Conservation (phyloP, 345 rosid species). For the Orychophragmus violaceus region DNA sequence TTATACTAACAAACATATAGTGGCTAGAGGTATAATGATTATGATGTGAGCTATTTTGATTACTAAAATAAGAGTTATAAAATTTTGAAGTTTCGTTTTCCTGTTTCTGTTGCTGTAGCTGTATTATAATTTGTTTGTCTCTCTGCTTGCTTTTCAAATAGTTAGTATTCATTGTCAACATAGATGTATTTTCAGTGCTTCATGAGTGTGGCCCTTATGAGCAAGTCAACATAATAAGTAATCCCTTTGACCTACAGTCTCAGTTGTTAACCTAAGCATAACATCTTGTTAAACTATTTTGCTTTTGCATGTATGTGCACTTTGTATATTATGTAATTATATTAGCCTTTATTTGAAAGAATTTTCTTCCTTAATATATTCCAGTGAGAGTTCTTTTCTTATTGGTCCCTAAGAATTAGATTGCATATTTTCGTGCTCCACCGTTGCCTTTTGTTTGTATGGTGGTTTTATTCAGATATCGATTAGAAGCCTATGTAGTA, state of each 20-base stretch:
- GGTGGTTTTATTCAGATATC: not conserved
- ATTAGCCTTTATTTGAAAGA: not conserved
- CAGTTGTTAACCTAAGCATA: not conserved
- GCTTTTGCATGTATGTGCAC: not conserved
- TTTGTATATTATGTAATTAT: not conserved
- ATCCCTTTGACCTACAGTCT: not conserved
- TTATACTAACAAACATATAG: not conserved
- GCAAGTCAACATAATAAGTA: not conserved
- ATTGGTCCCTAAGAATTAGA: not conserved
- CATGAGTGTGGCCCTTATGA: not conserved
- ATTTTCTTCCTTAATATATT: not conserved
- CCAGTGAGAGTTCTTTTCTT: not conserved
- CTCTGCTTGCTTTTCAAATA: not conserved
- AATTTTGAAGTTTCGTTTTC: not conserved
- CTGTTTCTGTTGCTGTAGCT: not conserved
- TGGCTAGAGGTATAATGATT: not conserved
- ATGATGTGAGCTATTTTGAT: not conserved
- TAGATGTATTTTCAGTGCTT: not conserved
- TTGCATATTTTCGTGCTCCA: slow-evolving; percentile 7
- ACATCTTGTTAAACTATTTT: not conserved
- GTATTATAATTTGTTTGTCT: not conserved
- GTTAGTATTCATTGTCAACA: not conserved
- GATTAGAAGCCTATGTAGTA: not conserved
- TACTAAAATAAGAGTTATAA: not conserved
- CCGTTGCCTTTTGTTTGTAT: not conserved